These are phyloP conservation scores for Rhodotorula sp. DNA, from an alignment of 1,284 basidiomycete genomes.

Conservation along the genomic window DNA sequence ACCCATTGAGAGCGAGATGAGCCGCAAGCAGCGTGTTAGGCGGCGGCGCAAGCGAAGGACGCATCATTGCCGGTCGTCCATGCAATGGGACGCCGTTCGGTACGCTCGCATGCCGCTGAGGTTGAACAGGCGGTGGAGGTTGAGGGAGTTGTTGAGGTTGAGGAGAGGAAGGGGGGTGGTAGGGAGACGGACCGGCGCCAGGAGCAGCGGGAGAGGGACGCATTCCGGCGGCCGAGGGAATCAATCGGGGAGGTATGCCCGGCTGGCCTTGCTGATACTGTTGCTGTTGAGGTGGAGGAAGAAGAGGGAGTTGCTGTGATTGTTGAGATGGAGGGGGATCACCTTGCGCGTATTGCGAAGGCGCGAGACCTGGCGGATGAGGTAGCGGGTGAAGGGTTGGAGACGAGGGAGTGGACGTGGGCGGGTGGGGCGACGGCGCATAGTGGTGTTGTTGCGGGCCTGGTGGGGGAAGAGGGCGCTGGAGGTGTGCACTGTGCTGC, in stretches of 20 bases:
- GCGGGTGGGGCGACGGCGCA: background rate
- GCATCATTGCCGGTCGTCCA: background rate
- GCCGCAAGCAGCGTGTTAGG: conserved; percentile 24
- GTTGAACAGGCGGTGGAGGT: background rate
- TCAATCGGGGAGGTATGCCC: no score
- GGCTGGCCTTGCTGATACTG: background rate
- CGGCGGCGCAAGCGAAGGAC: background rate
- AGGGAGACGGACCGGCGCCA: no score
- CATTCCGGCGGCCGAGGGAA: no score
- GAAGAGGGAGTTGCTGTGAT: background rate
- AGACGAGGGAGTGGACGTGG: background rate
- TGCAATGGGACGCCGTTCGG: no score
- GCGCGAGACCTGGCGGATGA: background rate
- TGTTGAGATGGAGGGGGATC: background rate
- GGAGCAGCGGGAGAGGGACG: no score
- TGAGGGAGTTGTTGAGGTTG: background rate
- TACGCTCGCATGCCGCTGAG: no score
- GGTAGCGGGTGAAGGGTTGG: background rate
- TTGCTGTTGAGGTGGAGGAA: background rate
- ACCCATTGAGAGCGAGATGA: conserved; percentile 32
- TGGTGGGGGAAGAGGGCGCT: background rate
- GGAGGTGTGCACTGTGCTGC: background rate
- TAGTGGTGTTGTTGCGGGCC: no score
- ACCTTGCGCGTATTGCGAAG: background rate
- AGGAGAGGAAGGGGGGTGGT: background rate